phyloP scores from a whole-genome alignment of 2,329 filamentous ascomycete genomes.

The Fusarium sp. region DNA sequence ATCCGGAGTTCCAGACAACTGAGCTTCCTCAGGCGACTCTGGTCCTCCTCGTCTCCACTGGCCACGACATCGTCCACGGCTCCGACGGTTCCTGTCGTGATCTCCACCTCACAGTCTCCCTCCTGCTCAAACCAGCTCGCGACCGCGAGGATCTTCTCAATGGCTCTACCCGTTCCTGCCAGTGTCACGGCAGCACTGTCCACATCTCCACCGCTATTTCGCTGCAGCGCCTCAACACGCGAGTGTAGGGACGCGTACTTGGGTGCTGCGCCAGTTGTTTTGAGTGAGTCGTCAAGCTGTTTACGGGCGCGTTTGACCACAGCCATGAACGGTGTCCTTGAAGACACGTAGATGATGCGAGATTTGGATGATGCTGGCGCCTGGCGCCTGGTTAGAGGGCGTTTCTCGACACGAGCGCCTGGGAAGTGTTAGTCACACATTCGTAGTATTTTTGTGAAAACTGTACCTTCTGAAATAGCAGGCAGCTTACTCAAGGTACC shows the following conservation, averaged over 20 bases:
- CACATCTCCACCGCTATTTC: constrained; percentile 40
- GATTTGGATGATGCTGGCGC: constrained; percentile 53
- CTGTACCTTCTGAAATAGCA: constrained; percentile 46
- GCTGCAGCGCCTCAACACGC: constrained; percentile 54
- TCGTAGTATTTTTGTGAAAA: background rate
- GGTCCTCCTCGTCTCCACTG: constrained; percentile 48
- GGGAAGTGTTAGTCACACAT: background rate
- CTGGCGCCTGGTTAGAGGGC: constrained; percentile 54
- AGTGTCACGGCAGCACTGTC: constrained; percentile 59
- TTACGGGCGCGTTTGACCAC: constrained; percentile 71
- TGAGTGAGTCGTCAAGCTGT: constrained; percentile 64
- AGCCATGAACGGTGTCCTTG: constrained; percentile 72
- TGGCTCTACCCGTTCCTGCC: constrained; percentile 72
- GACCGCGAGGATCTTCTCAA: constrained; percentile 68
- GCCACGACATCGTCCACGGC: constrained; percentile 72
- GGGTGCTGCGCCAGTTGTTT: constrained; percentile 54
- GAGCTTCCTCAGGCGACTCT: constrained; percentile 56
- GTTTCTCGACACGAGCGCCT: constrained; percentile 61
- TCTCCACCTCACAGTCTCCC: constrained; percentile 63
- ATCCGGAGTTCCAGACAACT: constrained; percentile 61
- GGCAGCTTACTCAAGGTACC: constrained; percentile 46
- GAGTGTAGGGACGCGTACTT: constrained; percentile 56
- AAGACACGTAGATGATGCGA: constrained; percentile 69
- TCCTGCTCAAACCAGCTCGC: constrained; percentile 72
- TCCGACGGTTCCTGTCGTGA: constrained; percentile 69